Percentiles rank a stretch among this genome's conserved stretches.
phyloP scores from a whole-genome alignment of 179 eudicot species.

The Silene vulgaris region DNA sequence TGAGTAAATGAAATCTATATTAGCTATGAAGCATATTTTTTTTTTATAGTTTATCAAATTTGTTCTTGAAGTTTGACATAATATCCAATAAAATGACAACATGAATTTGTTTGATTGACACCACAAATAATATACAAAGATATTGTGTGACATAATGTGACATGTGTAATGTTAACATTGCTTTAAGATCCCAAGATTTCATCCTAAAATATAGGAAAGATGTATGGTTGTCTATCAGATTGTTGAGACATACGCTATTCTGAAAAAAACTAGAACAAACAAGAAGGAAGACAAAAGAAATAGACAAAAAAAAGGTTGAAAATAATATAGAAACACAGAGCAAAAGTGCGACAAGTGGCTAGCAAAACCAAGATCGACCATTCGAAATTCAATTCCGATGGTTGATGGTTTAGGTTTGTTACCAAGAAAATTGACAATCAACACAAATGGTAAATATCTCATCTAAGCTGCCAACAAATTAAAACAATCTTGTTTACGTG shows the following conservation, averaged over 20 bases:
- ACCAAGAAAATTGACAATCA: too few species aligned
- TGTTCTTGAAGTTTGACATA: not conserved
- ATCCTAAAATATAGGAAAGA: slow-evolving; percentile 24
- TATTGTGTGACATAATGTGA: not conserved
- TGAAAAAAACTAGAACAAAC: not conserved
- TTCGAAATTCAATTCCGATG: too few species aligned
- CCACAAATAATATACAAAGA: not conserved
- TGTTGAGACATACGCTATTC: slow-evolving; percentile 12
- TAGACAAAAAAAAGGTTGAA: slow-evolving; percentile 10
- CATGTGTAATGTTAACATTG: not conserved
- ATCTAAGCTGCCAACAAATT: too few species aligned
- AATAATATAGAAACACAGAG: not conserved
- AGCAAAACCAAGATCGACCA: too few species aligned
- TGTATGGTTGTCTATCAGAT: slow-evolving; percentile 20
- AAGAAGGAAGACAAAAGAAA: not conserved
- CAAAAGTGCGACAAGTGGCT: too few species aligned
- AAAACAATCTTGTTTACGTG: too few species aligned
- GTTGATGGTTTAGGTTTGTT: too few species aligned
- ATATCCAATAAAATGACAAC: not conserved
- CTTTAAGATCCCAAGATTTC: not conserved
- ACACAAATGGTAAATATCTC: too few species aligned
- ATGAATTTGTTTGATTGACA: not conserved
- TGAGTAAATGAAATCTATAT: too few species aligned
- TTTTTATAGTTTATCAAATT: not conserved
- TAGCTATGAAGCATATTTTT: too few species aligned